Evolutionary conservation across 2,329 filamentous ascomycete species (phyloP).

Genomic region (Exophiala sp.): DNA sequence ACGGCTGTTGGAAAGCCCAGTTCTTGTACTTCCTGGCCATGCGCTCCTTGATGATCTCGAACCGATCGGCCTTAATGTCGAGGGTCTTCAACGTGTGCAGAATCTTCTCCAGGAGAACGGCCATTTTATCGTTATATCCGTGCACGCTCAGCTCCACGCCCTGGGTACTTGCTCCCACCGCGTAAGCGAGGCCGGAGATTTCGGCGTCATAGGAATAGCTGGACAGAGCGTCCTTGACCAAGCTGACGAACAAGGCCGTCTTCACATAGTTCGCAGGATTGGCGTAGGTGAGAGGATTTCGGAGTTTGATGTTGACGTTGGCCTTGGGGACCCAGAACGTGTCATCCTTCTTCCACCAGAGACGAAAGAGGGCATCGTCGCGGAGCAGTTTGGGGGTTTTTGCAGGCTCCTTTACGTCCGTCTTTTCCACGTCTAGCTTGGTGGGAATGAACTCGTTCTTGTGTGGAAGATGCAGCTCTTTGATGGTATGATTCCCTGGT

Average conservation of each 20-base stretch:
- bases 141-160: slow-evolving; percentile 73
- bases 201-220: slow-evolving; percentile 97
- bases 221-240: slow-evolving; percentile 80
- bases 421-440: slow-evolving; percentile 90
- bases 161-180: slow-evolving; percentile 63
- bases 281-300: slow-evolving; percentile 70
- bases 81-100: slow-evolving; percentile 76
- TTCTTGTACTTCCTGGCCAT: slow-evolving; percentile 72
- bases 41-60: slow-evolving; percentile 85
- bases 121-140: slow-evolving; percentile 95
- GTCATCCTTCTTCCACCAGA: slow-evolving; percentile 98
- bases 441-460: slow-evolving; percentile 95
- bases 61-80: slow-evolving; percentile 77
- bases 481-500: slow-evolving; percentile 53
- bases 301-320: slow-evolving; percentile 72
- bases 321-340: slow-evolving; percentile 97
- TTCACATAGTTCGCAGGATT: slow-evolving; percentile 75
- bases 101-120: slow-evolving; percentile 84
- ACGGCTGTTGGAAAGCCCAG: slow-evolving; percentile 81
- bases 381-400: slow-evolving; percentile 74
- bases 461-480: slow-evolving; percentile 77
- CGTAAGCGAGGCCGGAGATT: slow-evolving; percentile 80
- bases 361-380: slow-evolving; percentile 71
- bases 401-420: slow-evolving; percentile 69
- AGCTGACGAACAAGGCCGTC: slow-evolving; percentile 70